These are phyloP conservation scores for Cicer chorassanicum DNA, from an alignment of 306 rosid genomes.

Conservation along the genomic window DNA sequence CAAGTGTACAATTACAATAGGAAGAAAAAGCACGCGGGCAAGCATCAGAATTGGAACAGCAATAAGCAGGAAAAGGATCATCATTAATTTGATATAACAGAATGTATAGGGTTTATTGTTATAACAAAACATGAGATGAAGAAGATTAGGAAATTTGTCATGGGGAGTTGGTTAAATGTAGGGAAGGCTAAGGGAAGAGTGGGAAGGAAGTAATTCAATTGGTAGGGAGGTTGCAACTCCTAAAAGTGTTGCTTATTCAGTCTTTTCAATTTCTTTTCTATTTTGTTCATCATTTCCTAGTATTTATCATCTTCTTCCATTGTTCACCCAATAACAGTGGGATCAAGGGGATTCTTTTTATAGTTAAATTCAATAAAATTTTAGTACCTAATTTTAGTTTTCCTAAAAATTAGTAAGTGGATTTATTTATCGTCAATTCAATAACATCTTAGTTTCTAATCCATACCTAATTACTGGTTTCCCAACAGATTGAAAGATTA, in stretches of 20 bases:
- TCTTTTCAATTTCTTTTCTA: not conserved
- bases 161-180: not conserved
- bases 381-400: not conserved
- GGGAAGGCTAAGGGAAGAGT: not conserved
- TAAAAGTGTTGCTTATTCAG: not conserved
- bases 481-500: not conserved
- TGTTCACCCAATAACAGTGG: not conserved
- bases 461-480: not conserved
- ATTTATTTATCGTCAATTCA: not conserved
- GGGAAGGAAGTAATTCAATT: constrained; percentile 12
- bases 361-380: not conserved
- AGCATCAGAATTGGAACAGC: not conserved
- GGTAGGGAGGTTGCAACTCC: not conserved
- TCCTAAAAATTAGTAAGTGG: not conserved
- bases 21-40: not conserved
- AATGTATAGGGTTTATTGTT: constrained; percentile 13
- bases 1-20: not conserved
- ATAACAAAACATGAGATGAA: not conserved
- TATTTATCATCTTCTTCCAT: not conserved
- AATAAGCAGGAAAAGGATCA: not conserved
- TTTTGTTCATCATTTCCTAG: not conserved
- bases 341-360: not conserved
- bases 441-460: not conserved
- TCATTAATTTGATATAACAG: constrained; percentile 8
- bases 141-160: not conserved